Percentiles rank a stretch among this genome's conserved stretches.
Evolutionary conservation across 495 filamentous ascomycete species (phyloP).

Genomic region (Penicillium simplicissimum): DNA sequence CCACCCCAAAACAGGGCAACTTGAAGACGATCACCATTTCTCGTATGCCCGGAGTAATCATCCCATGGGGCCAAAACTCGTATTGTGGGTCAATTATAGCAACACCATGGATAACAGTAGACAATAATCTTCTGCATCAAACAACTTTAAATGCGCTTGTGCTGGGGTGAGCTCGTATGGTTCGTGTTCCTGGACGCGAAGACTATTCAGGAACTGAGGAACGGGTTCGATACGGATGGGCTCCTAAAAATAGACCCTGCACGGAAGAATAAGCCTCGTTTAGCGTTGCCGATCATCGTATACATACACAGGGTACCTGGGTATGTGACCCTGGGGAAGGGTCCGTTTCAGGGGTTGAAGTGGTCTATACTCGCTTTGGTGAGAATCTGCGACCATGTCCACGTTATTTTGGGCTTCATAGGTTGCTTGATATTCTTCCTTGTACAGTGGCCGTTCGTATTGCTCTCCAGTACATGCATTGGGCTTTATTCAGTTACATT

Average conservation of each 20-base stretch:
- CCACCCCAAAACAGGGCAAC: background rate
- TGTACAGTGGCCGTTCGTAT: background rate
- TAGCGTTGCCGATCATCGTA: conserved; percentile 8
- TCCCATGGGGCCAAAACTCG: conserved; percentile 5
- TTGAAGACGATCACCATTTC: background rate
- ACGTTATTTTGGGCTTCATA: background rate
- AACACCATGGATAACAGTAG: background rate
- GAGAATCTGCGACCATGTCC: background rate
- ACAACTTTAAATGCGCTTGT: conserved; percentile 6
- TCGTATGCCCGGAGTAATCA: background rate
- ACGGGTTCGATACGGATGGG: background rate
- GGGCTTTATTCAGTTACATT: background rate
- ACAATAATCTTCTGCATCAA: background rate
- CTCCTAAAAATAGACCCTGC: conserved; percentile 7
- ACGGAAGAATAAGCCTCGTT: conserved; percentile 6
- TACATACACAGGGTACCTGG: background rate
- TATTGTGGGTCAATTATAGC: conserved; percentile 7
- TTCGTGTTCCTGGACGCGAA: conserved; percentile 4
- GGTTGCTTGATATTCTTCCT: background rate
- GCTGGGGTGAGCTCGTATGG: background rate
- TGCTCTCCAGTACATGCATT: background rate
- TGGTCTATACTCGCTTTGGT: background rate
- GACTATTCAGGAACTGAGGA: background rate
- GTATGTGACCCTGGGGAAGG: background rate
- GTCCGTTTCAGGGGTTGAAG: background rate